phyloP scores from a whole-genome alignment of 768 basidiomycete species.

The Boletus rex-veris region DNA sequence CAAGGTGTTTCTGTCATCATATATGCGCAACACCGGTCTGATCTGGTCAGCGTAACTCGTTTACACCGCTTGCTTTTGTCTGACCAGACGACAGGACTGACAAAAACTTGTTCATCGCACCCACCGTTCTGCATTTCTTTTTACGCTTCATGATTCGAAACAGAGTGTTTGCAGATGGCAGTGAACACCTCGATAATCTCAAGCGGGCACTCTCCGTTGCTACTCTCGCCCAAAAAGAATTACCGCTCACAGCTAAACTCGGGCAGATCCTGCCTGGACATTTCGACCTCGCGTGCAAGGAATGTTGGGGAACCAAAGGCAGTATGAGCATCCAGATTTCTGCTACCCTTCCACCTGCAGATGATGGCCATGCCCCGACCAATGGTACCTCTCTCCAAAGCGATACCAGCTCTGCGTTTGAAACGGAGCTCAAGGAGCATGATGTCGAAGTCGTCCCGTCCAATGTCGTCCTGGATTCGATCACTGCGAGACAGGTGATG shows the following conservation, averaged over 20 bases:
- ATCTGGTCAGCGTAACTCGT: conserved; percentile 47
- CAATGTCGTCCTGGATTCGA: conserved; percentile 24
- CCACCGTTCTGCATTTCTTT: conserved; percentile 44
- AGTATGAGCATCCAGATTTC: conserved; percentile 27
- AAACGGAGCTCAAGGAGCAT: conserved; percentile 37
- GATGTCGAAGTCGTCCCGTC: conserved; percentile 29
- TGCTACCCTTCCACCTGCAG: not conserved
- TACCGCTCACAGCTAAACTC: conserved; percentile 41
- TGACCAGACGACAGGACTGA: conserved; percentile 36
- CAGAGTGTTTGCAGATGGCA: conserved; percentile 36
- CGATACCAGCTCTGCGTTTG: conserved; percentile 27
- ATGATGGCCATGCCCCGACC: not conserved
- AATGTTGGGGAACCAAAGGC: conserved; percentile 46
- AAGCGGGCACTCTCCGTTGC: conserved; percentile 43
- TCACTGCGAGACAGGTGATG: conserved; percentile 28
- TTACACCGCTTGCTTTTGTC: not conserved
- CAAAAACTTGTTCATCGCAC: conserved; percentile 39
- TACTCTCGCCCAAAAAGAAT: conserved; percentile 36
- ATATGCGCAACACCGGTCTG: conserved; percentile 61
- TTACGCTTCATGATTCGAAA: conserved; percentile 45
- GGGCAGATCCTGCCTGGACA: conserved; percentile 37
- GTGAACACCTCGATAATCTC: conserved; percentile 28
- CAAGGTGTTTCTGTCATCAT: conserved; percentile 67
- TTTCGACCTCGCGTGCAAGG: conserved; percentile 48
- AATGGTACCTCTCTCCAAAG: not conserved